Base-by-base conservation (phyloP, 495 filamentous ascomycete species). In the Hyphodiscus hymeniophilus region DNA sequence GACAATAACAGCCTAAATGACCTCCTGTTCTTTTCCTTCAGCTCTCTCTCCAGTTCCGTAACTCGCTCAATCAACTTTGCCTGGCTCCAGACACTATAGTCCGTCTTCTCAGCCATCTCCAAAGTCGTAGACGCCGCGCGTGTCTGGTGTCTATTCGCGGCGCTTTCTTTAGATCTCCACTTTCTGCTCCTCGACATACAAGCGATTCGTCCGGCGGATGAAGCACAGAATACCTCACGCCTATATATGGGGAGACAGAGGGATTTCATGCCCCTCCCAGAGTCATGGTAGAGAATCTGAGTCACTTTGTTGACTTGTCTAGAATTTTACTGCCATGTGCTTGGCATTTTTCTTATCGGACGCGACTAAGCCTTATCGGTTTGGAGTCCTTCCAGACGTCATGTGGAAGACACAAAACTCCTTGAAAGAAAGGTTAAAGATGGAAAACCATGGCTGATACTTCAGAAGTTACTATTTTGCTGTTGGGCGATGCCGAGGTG, bases 401-500 rank as follows among this genome's bases (percentile, higher is more conserved):
- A 17, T 31, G 33, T 4, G 12, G 15, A 13, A 13, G 6, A 7
- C 12, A 36, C 15, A 32, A 7, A 32, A n/a, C 33, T 36, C 3
- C 12, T 17, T 36, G 13, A 13, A 13, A 5, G 12, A 17, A 36
- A 13, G 12, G 33, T 36, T 40, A 12, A 18, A 21, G 16, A 42
- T 40, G 24, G 23, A 51, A 33, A 21, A 17, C 31, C 4, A 58
- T 59, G 56, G 42, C 41, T 35, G 52, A 59, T 8, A 15, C 42
- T 15, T 62, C 22, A 72, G 72, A 46, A 45, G 70, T 91, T 49
- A 83, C 74, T 6, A 73, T 95, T 42, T 71, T 95, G 13, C 70
- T 95, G 0, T 69, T 95, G 4, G 89, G 89, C 48, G 89, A 95
- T 59, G 63, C 78, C 38, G 76, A 75, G 57, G 85, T 86, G 56